Conservation (phyloP, 306 rosid genomes). For the Dalbergia oliveri region DNA sequence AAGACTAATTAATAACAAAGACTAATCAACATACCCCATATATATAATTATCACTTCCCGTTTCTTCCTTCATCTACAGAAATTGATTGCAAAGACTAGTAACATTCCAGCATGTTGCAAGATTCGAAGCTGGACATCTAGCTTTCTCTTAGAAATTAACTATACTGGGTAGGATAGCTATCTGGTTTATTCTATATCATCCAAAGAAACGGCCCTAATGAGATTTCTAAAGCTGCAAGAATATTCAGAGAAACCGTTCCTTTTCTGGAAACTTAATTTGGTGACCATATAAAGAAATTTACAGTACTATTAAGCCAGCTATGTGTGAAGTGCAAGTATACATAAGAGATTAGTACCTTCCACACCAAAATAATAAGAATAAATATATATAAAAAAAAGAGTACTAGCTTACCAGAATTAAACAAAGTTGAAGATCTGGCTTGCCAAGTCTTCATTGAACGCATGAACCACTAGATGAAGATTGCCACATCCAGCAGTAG, state of each 20-base stretch:
- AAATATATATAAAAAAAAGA: not conserved
- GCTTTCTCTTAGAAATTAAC: not conserved
- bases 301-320: not conserved
- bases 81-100: not conserved
- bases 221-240: not conserved
- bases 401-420: not conserved
- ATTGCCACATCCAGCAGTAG: no score
- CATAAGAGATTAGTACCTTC: no score
- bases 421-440: not conserved
- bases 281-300: slow-evolving; percentile 16
- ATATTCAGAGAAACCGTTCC: not conserved
- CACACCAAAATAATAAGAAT: not conserved
- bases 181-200: no score
- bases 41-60: not conserved
- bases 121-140: not conserved
- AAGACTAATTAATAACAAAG: not conserved
- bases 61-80: not conserved
- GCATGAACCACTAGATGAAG: no score
- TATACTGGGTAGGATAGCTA: no score
- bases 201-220: not conserved
- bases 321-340: no score
- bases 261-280: no score
- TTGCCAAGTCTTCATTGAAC: not conserved
- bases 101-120: not conserved
- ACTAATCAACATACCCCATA: no score